A percentile compares a stretch with the other conserved stretches of the same genome.
Evolutionary conservation across 2,329 filamentous ascomycete genomes (phyloP).

Genomic region (Lachnum nothofagi): DNA sequence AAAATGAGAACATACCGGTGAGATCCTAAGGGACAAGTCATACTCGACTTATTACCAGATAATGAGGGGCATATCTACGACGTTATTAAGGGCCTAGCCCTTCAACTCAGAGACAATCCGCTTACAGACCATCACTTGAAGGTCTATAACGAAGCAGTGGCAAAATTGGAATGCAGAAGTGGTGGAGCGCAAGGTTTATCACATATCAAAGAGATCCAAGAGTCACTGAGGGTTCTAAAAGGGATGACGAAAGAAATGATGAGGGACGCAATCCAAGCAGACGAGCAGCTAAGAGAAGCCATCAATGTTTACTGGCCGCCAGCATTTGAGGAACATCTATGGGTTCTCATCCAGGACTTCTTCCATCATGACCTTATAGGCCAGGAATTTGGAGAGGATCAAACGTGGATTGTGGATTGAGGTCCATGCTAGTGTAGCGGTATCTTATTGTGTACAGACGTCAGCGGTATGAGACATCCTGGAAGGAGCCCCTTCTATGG

Average conservation of each 20-base stretch:
- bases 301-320: slow-evolving; percentile 1
- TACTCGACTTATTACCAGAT: not conserved
- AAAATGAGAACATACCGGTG: slow-evolving; percentile 1
- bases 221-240: not conserved
- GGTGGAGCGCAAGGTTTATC: not conserved
- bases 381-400: slow-evolving; percentile 2
- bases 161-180: not conserved
- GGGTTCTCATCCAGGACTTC: slow-evolving; percentile 6
- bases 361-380: slow-evolving; percentile 8
- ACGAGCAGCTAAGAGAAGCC: slow-evolving; percentile 2
- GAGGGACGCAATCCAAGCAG: not conserved
- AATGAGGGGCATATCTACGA: slow-evolving; percentile 7
- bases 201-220: slow-evolving; percentile 6
- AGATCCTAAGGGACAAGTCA: not conserved
- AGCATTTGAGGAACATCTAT: not conserved
- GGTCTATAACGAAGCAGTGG: not conserved
- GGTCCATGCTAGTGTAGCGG: not conserved
- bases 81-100: slow-evolving; percentile 1
- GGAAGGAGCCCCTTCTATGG: too few relatives aligned
- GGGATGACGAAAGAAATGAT: slow-evolving; percentile 5
- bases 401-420: slow-evolving; percentile 10
- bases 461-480: too few relatives aligned
- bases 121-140: slow-evolving; percentile 2
- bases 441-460: too few relatives aligned
- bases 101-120: not conserved